Percentiles rank a stretch among this genome's conserved stretches.
phyloP scores from a whole-genome alignment of 2,329 filamentous ascomycete species.

The Fonsecaea nubica region DNA sequence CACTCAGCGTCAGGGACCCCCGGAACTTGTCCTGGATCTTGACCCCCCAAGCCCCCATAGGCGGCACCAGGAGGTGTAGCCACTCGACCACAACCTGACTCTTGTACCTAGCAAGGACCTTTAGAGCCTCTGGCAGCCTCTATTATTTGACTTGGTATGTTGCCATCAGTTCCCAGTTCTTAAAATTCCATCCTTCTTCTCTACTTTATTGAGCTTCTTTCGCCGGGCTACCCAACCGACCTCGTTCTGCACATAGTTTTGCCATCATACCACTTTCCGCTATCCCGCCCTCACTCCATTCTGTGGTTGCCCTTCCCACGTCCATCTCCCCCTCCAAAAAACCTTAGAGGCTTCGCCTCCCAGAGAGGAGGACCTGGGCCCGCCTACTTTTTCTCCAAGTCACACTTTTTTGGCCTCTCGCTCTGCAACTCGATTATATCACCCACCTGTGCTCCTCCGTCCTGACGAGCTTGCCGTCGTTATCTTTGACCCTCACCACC shows the following conservation, averaged over 20 bases:
- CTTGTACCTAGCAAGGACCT: neutral
- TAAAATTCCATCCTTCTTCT: neutral
- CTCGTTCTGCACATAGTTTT: constrained; percentile 16
- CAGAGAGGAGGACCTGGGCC: constrained; percentile 7
- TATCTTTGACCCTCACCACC: constrained; percentile 18
- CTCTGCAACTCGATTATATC: constrained; percentile 33
- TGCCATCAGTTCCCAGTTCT: constrained; percentile 1
- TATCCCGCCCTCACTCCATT: constrained; percentile 12
- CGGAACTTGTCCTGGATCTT: constrained; percentile 7
- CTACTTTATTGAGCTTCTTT: neutral
- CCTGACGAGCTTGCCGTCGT: constrained; percentile 28
- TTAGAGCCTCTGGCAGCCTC: neutral
- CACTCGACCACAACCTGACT: neutral
- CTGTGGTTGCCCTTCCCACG: neutral
- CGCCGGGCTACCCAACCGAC: neutral
- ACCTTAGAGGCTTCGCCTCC: constrained; percentile 14
- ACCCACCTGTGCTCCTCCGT: constrained; percentile 16
- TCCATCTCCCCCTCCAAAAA: constrained; percentile 7
- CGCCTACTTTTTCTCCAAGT: constrained; percentile 18
- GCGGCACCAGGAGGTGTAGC: neutral
- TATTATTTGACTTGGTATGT: constrained; percentile 1
- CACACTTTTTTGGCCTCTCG: constrained; percentile 26
- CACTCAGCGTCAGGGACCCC: neutral
- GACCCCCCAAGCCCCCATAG: neutral
- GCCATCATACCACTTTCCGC: constrained; percentile 28